phyloP scores from a whole-genome alignment of 306 rosid species.

The Astragalus membranaceus region DNA sequence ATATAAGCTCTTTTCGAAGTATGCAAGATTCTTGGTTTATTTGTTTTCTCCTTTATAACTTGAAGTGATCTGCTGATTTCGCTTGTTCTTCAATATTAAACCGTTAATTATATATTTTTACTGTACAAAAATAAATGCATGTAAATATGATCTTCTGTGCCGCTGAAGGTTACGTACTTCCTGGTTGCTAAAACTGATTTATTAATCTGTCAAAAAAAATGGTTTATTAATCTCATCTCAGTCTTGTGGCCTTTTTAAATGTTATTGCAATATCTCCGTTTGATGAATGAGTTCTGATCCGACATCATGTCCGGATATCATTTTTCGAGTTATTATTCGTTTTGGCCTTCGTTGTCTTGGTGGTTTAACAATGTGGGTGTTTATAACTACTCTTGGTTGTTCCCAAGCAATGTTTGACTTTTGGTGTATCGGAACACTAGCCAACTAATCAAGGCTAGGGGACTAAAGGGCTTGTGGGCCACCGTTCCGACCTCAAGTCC shows the following conservation, averaged over 20 bases:
- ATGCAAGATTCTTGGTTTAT: conserved; percentile 23
- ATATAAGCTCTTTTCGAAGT: conserved; percentile 15
- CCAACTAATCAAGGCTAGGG: too few relatives aligned
- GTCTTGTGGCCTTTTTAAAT: background rate
- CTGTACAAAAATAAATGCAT: conserved; percentile 28
- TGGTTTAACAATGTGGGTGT: too few relatives aligned
- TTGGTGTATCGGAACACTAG: too few relatives aligned
- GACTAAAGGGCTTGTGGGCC: too few relatives aligned
- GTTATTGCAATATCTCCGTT: background rate
- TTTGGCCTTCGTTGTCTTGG: too few relatives aligned
- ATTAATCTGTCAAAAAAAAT: background rate
- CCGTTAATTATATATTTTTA: conserved; percentile 17
- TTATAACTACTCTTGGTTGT: too few relatives aligned
- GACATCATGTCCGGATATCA: too few relatives aligned
- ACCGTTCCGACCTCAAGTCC: too few relatives aligned
- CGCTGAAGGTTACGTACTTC: background rate
- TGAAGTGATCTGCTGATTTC: conserved; percentile 9
- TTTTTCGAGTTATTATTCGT: too few relatives aligned
- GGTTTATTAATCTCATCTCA: background rate
- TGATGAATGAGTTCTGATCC: too few relatives aligned
- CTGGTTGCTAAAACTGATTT: conserved; percentile 16
- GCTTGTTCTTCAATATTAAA: conserved; percentile 2
- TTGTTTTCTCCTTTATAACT: conserved; percentile 21
- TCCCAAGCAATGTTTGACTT: too few relatives aligned
- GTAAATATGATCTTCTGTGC: conserved; percentile 6